These are phyloP conservation scores for Mrakia blollopis DNA, from an alignment of 768 basidiomycete species.

Conservation along the genomic window DNA sequence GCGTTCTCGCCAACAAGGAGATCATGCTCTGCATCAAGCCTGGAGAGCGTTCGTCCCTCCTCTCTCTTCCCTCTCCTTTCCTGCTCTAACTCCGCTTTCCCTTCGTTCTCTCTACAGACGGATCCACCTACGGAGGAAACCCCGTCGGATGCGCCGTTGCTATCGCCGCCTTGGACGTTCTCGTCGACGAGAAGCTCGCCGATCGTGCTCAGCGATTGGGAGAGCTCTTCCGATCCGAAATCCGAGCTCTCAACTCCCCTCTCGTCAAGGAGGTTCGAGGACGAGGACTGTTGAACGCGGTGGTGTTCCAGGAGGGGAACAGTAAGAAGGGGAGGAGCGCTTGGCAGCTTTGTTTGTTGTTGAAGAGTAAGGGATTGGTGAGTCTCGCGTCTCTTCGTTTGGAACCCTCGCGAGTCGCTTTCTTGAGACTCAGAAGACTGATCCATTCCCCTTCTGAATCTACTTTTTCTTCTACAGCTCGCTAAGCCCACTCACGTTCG, in stretches of 20 bases:
- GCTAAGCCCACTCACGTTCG: constrained; percentile 95
- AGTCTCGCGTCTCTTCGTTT: no score
- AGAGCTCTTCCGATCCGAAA: constrained; percentile 65
- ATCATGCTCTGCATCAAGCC: constrained; percentile 91
- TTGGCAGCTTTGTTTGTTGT: constrained; percentile 89
- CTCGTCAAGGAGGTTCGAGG: constrained; percentile 77
- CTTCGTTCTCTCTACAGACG: background rate
- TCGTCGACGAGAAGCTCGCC: constrained; percentile 76
- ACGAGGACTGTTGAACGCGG: constrained; percentile 81
- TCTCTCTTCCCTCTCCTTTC: background rate
- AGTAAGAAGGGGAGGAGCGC: constrained; percentile 74
- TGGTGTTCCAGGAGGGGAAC: constrained; percentile 82
- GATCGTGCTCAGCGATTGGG: constrained; percentile 76
- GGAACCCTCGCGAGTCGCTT: no score
- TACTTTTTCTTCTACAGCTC: constrained; percentile 49
- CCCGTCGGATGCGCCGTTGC: constrained; percentile 95
- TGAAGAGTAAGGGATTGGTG: constrained; percentile 70
- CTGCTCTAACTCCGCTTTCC: background rate
- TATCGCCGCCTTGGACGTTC: constrained; percentile 84
- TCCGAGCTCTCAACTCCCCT: constrained; percentile 54
- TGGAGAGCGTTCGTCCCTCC: constrained; percentile 62
- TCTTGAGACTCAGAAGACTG: background rate
- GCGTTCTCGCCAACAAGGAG: constrained; percentile 83
- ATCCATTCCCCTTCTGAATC: constrained; percentile 34
- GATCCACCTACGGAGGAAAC: constrained; percentile 53